These are phyloP conservation scores for Juglanconis sp. DNA, from an alignment of 2,329 filamentous ascomycete genomes.

Conservation along the genomic window DNA sequence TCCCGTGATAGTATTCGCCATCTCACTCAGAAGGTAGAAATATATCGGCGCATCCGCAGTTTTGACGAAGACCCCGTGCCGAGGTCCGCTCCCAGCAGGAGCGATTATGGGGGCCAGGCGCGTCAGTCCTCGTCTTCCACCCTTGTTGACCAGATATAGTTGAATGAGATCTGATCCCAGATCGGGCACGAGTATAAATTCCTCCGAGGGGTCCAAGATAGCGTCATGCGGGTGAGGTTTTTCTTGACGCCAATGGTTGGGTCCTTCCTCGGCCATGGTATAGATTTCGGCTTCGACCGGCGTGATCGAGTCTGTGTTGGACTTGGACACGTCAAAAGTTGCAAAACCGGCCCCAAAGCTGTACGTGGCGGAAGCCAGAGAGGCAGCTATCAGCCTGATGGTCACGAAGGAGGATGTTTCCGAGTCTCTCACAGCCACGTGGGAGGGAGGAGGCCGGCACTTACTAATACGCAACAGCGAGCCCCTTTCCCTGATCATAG, in stretches of 20 bases:
- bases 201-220: conserved; percentile 61
- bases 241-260: conserved; percentile 47
- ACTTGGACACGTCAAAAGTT: conserved; percentile 39
- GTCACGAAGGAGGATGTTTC: not conserved
- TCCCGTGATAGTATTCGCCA: conserved; percentile 53
- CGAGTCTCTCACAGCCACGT: not conserved
- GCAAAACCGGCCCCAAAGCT: conserved; percentile 41
- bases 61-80: conserved; percentile 60
- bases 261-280: conserved; percentile 34
- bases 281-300: conserved; percentile 38
- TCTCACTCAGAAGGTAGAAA: conserved; percentile 61
- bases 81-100: conserved; percentile 48
- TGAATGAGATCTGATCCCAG: conserved; percentile 63
- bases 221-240: conserved; percentile 62
- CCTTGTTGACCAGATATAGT: conserved; percentile 50
- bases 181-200: conserved; percentile 62
- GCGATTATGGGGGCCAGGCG: conserved; percentile 38
- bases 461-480: conserved; percentile 2
- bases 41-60: conserved; percentile 40
- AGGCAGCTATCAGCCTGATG: too few species aligned
- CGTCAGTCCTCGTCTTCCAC: conserved; percentile 38
- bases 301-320: conserved; percentile 32
- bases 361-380: not conserved
- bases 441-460: not conserved
- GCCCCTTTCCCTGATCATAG: not conserved